Conservation (phyloP, 345 rosid species). For the Populus simonii region DNA sequence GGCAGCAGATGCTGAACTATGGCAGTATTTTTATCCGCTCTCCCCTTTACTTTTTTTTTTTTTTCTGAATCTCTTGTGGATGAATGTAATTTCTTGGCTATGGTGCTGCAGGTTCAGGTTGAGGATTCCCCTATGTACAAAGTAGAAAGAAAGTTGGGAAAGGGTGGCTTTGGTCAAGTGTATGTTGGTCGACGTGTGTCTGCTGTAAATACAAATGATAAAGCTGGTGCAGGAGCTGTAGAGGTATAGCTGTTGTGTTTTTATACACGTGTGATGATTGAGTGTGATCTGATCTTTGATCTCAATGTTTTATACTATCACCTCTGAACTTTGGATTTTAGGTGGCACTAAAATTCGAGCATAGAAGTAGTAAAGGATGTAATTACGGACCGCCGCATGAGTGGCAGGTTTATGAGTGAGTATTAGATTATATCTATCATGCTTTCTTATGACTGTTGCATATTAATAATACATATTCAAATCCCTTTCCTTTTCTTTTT, state of each 20-base stretch:
- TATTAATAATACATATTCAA: background rate
- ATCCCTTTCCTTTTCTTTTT: background rate
- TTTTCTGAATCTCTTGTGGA: background rate
- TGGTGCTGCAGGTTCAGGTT: constrained; percentile 68
- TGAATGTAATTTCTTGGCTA: background rate
- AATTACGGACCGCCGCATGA: constrained; percentile 94
- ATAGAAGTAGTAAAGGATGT: constrained; percentile 91
- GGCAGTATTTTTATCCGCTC: background rate
- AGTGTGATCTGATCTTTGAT: background rate
- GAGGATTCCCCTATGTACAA: constrained; percentile 83
- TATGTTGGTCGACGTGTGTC: constrained; percentile 82
- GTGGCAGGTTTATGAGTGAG: constrained; percentile 97
- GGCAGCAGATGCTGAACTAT: background rate
- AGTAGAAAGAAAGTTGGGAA: constrained; percentile 84
- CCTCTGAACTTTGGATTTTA: constrained; percentile 23
- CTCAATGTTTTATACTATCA: background rate
- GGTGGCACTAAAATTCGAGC: constrained; percentile 98
- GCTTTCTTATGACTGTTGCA: background rate
- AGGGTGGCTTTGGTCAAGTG: constrained; percentile 99
- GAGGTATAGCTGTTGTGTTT: constrained; percentile 42
- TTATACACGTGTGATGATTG: background rate
- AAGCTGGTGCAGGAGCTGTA: constrained; percentile 56
- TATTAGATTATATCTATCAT: constrained; percentile 1
- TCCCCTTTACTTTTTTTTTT: background rate
- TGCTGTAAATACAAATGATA: constrained; percentile 63